phyloP scores from a whole-genome alignment of 2,329 filamentous ascomycete genomes.

The Trichoderma aggressivum region DNA sequence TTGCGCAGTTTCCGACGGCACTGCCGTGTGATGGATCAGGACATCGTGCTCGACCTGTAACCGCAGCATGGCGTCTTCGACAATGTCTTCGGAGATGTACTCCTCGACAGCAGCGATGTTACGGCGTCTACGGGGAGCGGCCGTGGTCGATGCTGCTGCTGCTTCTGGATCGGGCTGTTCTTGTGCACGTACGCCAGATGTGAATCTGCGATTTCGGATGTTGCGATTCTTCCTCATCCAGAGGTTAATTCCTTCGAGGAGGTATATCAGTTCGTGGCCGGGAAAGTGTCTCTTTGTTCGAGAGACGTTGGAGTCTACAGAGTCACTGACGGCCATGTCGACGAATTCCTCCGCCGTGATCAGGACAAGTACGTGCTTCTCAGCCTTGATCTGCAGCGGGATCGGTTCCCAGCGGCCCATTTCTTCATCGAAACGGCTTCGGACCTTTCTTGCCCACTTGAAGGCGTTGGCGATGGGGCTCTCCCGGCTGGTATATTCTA shows the following conservation, averaged over 20 bases:
- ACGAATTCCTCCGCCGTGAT: slow-evolving; percentile 65
- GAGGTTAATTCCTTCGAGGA: slow-evolving; percentile 64
- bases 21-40: slow-evolving; percentile 66
- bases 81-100: slow-evolving; percentile 61
- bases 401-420: slow-evolving; percentile 64
- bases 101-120: slow-evolving; percentile 38
- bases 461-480: slow-evolving; percentile 52
- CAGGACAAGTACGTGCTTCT: slow-evolving; percentile 61
- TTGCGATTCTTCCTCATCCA: slow-evolving; percentile 70
- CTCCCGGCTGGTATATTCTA: slow-evolving; percentile 44
- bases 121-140: slow-evolving; percentile 34
- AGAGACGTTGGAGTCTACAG: slow-evolving; percentile 57
- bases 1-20: slow-evolving; percentile 61
- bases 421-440: slow-evolving; percentile 58
- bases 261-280: slow-evolving; percentile 57
- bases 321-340: slow-evolving; percentile 49
- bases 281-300: slow-evolving; percentile 54
- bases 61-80: slow-evolving; percentile 68
- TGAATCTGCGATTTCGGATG: slow-evolving; percentile 64
- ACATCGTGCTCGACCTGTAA: slow-evolving; percentile 66
- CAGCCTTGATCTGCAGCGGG: slow-evolving; percentile 47
- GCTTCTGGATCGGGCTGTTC: slow-evolving; percentile 26
- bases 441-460: slow-evolving; percentile 67
- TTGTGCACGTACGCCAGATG: slow-evolving; percentile 56
- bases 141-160: slow-evolving; percentile 8